These are phyloP conservation scores for Sclerotinia minor DNA, from an alignment of 2,329 filamentous ascomycete genomes.

Conservation along the genomic window DNA sequence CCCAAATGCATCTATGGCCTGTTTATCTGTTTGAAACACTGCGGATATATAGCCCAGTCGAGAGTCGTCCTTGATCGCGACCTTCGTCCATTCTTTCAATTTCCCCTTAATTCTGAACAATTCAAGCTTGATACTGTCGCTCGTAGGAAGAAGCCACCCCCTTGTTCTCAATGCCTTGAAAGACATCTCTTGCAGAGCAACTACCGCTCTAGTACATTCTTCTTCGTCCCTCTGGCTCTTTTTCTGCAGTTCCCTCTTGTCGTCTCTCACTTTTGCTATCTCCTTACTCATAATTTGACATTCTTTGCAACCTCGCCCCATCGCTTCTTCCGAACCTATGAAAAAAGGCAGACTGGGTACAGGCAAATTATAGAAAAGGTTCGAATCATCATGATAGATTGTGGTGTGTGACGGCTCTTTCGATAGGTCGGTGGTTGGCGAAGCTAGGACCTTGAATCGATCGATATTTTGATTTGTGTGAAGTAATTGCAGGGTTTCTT, in stretches of 20 bases:
- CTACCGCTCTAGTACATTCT: not conserved
- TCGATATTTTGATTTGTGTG: too few species aligned
- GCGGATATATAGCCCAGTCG: not conserved
- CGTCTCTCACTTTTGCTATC: not conserved
- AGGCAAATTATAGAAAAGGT: not conserved
- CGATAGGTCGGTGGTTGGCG: not conserved
- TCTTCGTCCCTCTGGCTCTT: not conserved
- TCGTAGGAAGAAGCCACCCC: not conserved
- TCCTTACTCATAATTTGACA: not conserved
- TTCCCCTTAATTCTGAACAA: not conserved
- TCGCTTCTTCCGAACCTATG: too few species aligned
- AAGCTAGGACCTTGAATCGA: not conserved
- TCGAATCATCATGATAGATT: not conserved
- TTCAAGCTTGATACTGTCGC: not conserved
- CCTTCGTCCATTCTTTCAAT: not conserved
- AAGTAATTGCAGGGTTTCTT: not conserved
- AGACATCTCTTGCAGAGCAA: not conserved
- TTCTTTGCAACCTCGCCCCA: too few species aligned
- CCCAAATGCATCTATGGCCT: not conserved
- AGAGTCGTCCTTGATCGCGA: not conserved
- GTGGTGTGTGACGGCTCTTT: not conserved
- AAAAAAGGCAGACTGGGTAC: not conserved
- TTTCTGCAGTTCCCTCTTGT: not conserved
- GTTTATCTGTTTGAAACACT: not conserved
- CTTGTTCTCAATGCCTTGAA: not conserved